Percentiles rank a stretch among this genome's conserved stretches.
These are phyloP conservation scores for Mycosarcoma mackinlayi DNA, from an alignment of 1,284 basidiomycete species.

Conservation along the genomic window DNA sequence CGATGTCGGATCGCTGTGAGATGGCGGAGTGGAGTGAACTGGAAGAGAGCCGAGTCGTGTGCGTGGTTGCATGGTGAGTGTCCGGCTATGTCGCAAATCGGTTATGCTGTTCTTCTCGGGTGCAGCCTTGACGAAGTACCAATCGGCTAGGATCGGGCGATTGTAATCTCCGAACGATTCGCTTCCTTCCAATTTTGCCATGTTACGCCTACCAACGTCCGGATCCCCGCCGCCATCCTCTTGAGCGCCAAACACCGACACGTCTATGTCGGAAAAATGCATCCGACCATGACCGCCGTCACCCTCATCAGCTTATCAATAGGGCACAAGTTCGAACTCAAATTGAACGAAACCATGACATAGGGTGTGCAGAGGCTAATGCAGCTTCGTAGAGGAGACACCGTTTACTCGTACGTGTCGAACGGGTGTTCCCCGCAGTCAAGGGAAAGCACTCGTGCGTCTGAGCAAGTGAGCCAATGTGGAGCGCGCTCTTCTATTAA, in stretches of 20 bases:
- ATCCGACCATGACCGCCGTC: no score
- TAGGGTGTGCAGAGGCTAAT: no score
- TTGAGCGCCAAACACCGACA: no score
- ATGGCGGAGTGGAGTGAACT: neutral
- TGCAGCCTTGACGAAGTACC: neutral
- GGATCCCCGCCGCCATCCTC: no score
- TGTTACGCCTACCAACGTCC: no score
- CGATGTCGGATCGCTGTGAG: neutral
- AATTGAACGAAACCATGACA: conserved; percentile 13
- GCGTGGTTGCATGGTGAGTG: neutral
- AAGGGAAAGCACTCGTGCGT: conserved; percentile 6
- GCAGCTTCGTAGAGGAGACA: no score
- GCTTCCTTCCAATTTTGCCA: no score
- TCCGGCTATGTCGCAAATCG: conserved; percentile 17
- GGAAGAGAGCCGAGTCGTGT: conserved; percentile 15
- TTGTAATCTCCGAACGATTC: conserved; percentile 3
- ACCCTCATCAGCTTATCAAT: no score
- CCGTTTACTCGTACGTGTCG: conserved; percentile 10
- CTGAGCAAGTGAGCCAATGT: neutral
- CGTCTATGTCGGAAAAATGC: no score
- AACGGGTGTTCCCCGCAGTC: neutral
- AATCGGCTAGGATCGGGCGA: conserved; percentile 1
- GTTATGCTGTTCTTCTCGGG: conserved; percentile 1
- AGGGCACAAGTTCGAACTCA: conserved; percentile 10
- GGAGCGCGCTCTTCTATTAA: neutral